phyloP scores from a whole-genome alignment of 768 basidiomycete species.

The Mycena indigotica region DNA sequence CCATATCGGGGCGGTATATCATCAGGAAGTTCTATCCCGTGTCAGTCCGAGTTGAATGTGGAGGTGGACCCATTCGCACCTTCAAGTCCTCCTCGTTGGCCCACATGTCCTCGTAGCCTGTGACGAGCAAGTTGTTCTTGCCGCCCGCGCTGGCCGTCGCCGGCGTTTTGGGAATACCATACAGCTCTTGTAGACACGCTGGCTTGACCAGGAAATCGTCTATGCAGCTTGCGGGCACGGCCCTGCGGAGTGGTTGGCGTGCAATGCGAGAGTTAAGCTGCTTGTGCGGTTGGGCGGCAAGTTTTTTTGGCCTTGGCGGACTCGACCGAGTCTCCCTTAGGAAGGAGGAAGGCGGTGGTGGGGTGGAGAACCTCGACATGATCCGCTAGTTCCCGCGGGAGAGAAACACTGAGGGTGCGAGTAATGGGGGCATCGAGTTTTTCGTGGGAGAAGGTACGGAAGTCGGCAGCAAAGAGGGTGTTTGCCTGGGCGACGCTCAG shows the following conservation, averaged over 20 bases:
- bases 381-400: conserved; percentile 24
- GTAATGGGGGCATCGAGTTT: conserved; percentile 19
- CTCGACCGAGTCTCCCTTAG: neutral
- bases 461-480: conserved; percentile 26
- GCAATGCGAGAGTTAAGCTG: neutral
- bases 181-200: conserved; percentile 28
- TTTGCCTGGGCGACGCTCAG: conserved; percentile 28
- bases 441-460: conserved; percentile 23
- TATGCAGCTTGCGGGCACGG: conserved; percentile 22
- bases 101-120: conserved; percentile 24
- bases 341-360: conserved; percentile 15
- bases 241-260: neutral
- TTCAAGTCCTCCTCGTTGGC: conserved; percentile 12
- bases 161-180: conserved; percentile 27
- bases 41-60: neutral
- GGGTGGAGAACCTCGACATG: conserved; percentile 30
- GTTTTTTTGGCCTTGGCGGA: neutral
- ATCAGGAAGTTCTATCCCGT: conserved; percentile 23
- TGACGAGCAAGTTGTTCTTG: conserved; percentile 23
- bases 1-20: conserved; percentile 26
- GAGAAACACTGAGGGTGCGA: conserved; percentile 28
- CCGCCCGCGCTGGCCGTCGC: conserved; percentile 17
- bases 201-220: conserved; percentile 18
- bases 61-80: conserved; percentile 13
- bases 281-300: no score